Base-by-base conservation (phyloP, 352 stramenopile genomes). In the Phytophthora citrophthora region DNA sequence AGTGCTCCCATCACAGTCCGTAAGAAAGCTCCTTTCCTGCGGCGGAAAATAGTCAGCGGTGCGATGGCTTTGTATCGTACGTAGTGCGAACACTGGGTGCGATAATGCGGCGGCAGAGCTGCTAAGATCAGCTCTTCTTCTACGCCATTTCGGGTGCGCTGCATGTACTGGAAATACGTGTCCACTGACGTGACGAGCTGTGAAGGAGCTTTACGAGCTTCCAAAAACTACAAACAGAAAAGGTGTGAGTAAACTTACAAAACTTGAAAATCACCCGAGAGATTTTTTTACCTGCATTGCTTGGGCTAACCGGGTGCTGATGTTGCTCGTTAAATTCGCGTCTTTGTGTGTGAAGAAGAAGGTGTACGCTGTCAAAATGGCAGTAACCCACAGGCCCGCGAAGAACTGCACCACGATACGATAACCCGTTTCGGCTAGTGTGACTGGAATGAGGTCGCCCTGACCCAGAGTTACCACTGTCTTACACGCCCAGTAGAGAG, bases 311-410 rank as follows among this genome's bases (percentile, higher is more conserved):
- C 82, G 67, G 24, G 83, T 92, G n/a, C 75, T 85, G 44, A 90
- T 77, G 26, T 86, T 90, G 26, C 68, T 88, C 5, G 63, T 62
- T 65, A 92, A 72, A 23, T 83, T 75, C 1, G 66, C 73, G 36
- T 92, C 81, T 64, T 83, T 87, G 54, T 85, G 71, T 15, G 75
- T 88, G 44, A 92, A 92, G 68, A 75, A 90, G 48, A 90, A 92
- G 0, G 76, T 88, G 43, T 87, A 92, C 4, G 81, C 83, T 10
- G 83, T 88, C 16, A 89, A 56, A 50, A 92, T 82, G 12, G 79
- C 72, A 1, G 83, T 92, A 11, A 83, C 83, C 81, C 83, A 92
- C 7, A 92, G 64, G 0, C 83, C 83, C 12, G 79, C 74, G 8
- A 79, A 43, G 40, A 89, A 87, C 34, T 92, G 83, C 6, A 90